Base-by-base conservation (phyloP, 768 basidiomycete species). In the Podaxis pistillaris region DNA sequence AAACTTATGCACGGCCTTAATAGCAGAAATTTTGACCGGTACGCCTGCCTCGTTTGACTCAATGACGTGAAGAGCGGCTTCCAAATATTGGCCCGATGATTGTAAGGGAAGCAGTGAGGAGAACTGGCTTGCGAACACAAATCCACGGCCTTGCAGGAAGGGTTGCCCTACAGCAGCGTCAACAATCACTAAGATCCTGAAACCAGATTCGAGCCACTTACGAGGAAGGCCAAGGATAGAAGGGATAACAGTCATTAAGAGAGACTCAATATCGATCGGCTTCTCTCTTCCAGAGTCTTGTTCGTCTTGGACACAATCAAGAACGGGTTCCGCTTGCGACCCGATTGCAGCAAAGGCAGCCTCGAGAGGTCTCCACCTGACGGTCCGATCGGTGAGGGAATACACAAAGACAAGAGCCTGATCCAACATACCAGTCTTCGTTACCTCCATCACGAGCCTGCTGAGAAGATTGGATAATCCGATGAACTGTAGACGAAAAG, bases 21-120 rank as follows among this genome's bases (percentile, higher is more conserved):
- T 90, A 9, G 96, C 96, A 1, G 94, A 96, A 4, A 98, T 81
- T 74, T 98, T 98, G 69, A 98, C 90, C 0, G 94, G 91, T n/a
- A 94, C 81, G 28, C 85, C 83, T 3, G 90, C 86, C 26, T 85
- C 84, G 22, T 71, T 68, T 0, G 87, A 83, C 74, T 96, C 93
- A 8, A 99, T 83, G 8, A 93, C 94, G 57, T 89, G 86, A 33
- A 97, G 80, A 0, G 95, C 90, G 3, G 93, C 93, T 24, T 91
- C 87, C 37, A 98, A 79, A 71, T 98, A 98, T 69, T 95, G 93
- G 0, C 85, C 85, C 1, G 92, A 88, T 53, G 95, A 80, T 60
- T 86, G 80, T 12, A 82, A 68, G 0, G 94, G 90, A 4, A 98
- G 79, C 9, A 90, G 74, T 66, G 86, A 85, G 1, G 91, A 83